Evolutionary conservation across 2,329 filamentous ascomycete genomes (phyloP), one percentile per base, ranked within the genome.

Genomic region (Penicillium sp.): DNA sequence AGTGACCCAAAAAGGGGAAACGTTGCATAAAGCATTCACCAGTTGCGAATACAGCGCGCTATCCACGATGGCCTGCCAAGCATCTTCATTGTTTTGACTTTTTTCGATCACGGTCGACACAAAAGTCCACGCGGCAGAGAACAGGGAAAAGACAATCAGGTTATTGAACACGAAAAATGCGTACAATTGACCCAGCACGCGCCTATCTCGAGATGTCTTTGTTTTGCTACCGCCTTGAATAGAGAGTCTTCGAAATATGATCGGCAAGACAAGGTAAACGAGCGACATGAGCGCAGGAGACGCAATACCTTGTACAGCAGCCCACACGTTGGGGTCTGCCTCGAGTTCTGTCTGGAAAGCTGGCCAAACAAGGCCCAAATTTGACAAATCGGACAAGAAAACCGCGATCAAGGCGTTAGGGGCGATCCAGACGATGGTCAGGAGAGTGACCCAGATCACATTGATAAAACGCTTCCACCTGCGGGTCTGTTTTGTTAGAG

Each of bases 151-250:
- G 54, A 97, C 87, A 62, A 99, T 79, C 51, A 99, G 75, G 69
- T 97, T 97, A 83, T 99, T 99, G 81, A 99, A 92, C 48, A 97
- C 85, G 74, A 99, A 99, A 78, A 99, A 99, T 16, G 90, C 84
- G 75, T 95, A 99, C 2, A 99, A 82, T 73, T 96, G 95, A 59
- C 86, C 87, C 55, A 94, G 83, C 48, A 99, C 94, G 72, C 97
- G 93, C 26, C 91, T 84, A 71, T 99, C 94, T 51, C 94, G 86
- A 23, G 91, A 90, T 0, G 91, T 96, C 76, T 97, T 99, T 44
- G 91, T 96, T 61, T 89, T 83, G 69, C 97, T 93, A 60, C 94
- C 94, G 4, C 90, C 89, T 62, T 85, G 85, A 56, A 92, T 88
- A 5, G 91, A 89, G 33, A 99, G 81, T 19, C 90, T 87, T 52